Percentiles rank a stretch among this genome's conserved stretches.
Conservation (phyloP, 2,329 filamentous ascomycete species). For the Ceratocystis eucalypticola region DNA sequence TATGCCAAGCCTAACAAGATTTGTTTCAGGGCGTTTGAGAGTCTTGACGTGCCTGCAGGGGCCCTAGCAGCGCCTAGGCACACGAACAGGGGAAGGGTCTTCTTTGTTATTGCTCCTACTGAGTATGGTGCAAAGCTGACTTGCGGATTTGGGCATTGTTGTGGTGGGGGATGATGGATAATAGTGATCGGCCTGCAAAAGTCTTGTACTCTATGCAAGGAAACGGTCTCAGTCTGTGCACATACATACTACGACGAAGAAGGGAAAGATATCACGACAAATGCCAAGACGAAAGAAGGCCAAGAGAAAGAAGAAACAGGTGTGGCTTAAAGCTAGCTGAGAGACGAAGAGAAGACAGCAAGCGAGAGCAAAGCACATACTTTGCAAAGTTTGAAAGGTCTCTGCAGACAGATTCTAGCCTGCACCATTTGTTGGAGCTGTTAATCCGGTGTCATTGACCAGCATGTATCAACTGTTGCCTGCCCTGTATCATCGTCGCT, state of each 20-base stretch:
- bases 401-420: too few relatives aligned
- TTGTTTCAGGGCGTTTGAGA: constrained; percentile 18
- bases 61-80: background rate
- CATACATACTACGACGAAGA: background rate
- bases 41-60: background rate
- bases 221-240: constrained; percentile 2
- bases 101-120: too few relatives aligned
- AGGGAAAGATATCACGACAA: background rate
- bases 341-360: background rate
- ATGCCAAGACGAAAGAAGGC: background rate
- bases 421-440: too few relatives aligned
- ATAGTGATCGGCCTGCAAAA: background rate
- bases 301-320: background rate
- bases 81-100: too few relatives aligned
- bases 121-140: too few relatives aligned
- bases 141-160: too few relatives aligned
- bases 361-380: background rate
- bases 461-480: too few relatives aligned
- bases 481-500: too few relatives aligned
- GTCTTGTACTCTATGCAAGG: background rate
- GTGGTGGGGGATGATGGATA: background rate
- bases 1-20: background rate
- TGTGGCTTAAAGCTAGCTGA: too few relatives aligned
- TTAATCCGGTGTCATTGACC: too few relatives aligned
- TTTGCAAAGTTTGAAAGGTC: too few relatives aligned